Evolutionary conservation across 2,329 filamentous ascomycete species (phyloP).

Genomic region (Lasiodiplodia citricola): DNA sequence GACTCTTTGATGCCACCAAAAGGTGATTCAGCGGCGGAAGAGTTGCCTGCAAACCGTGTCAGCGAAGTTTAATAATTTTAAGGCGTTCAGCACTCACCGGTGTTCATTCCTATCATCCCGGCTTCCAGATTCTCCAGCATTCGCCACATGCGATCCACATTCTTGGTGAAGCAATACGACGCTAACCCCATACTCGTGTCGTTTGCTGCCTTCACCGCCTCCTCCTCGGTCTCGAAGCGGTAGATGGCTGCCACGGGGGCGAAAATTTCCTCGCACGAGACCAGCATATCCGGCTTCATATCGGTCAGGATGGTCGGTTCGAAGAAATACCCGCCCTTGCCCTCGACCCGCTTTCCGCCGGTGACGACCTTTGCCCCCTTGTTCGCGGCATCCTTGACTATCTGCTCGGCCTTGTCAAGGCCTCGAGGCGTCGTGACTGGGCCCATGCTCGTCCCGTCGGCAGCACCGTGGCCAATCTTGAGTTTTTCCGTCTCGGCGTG

Average conservation of each 20-base stretch:
- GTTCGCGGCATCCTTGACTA: conserved; percentile 68
- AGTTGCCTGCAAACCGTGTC: conserved; percentile 10
- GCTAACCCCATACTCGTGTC: conserved; percentile 46
- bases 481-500: conserved; percentile 61
- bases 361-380: conserved; percentile 68
- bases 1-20: conserved; percentile 68
- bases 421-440: conserved; percentile 62
- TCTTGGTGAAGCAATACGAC: conserved; percentile 47
- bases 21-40: conserved; percentile 63
- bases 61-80: background rate
- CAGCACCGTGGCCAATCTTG: conserved; percentile 65
- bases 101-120: conserved; percentile 43
- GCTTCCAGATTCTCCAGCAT: conserved; percentile 38
- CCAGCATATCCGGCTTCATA: conserved; percentile 40
- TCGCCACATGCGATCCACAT: conserved; percentile 44
- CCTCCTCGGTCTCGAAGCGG: conserved; percentile 47
- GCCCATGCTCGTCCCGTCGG: conserved; percentile 39
- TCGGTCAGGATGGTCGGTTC: conserved; percentile 41
- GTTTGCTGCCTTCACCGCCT: conserved; percentile 46
- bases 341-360: conserved; percentile 60
- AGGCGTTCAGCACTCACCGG: background rate
- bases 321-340: conserved; percentile 37
- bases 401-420: conserved; percentile 61
- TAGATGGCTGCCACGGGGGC: conserved; percentile 44
- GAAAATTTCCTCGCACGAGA: conserved; percentile 47